Conservation (phyloP, 805 yeast species). For the Saturnispora gosingensis region DNA sequence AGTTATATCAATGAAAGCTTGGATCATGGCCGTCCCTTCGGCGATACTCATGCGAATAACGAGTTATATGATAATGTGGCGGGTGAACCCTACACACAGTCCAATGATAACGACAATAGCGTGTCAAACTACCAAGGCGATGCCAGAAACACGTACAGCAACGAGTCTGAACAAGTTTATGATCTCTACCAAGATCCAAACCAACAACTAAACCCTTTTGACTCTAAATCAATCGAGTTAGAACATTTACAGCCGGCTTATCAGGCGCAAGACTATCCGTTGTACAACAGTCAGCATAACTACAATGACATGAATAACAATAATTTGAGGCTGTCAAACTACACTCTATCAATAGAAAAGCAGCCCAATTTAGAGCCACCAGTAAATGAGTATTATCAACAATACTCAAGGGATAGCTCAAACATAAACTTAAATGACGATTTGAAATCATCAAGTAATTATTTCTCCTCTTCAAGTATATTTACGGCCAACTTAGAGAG, state of each 20-base stretch:
- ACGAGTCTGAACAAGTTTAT: background rate
- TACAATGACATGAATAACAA: background rate
- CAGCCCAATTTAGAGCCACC: conserved; percentile 1
- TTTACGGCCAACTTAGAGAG: conserved; percentile 21
- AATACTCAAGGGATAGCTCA: conserved; percentile 10
- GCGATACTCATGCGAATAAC: background rate
- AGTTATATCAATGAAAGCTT: background rate
- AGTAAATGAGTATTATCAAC: conserved; percentile 1
- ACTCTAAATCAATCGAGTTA: background rate
- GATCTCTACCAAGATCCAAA: background rate
- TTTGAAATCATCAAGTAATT: background rate
- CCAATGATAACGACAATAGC: background rate
- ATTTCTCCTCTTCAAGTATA: background rate
- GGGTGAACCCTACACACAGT: background rate
- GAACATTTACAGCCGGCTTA: background rate
- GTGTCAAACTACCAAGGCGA: background rate
- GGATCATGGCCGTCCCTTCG: background rate
- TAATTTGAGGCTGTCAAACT: background rate
- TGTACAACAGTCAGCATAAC: background rate
- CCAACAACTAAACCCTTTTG: background rate
- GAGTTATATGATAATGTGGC: background rate
- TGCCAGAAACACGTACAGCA: background rate
- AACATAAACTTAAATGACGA: conserved; percentile 4
- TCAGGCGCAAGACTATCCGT: background rate
- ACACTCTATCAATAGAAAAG: conserved; percentile 1